These are phyloP conservation scores for Plantago elongata DNA, from an alignment of 257 asterid genomes.

Conservation along the genomic window DNA sequence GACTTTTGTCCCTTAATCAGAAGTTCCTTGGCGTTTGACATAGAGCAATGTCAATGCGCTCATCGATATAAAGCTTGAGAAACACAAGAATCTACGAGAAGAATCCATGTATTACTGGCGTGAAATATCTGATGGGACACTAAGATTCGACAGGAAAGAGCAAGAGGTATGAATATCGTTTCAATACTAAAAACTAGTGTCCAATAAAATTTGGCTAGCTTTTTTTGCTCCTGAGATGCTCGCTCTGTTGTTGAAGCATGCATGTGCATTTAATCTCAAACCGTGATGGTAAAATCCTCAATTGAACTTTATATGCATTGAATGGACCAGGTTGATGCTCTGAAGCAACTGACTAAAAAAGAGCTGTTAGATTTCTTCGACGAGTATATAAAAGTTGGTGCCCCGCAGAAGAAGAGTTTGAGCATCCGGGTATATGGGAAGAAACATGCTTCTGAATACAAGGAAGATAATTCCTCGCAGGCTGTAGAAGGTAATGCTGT, in stretches of 20 bases:
- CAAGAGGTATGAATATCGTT: constrained; percentile 57
- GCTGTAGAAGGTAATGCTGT: constrained; percentile 28
- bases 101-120: constrained; percentile 75
- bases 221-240: too few relatives aligned
- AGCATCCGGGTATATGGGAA: constrained; percentile 72
- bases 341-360: constrained; percentile 58
- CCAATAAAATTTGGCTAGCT: too few relatives aligned
- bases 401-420: constrained; percentile 55
- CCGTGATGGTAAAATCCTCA: too few relatives aligned
- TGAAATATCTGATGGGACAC: constrained; percentile 84
- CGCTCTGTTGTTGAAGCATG: too few relatives aligned
- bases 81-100: constrained; percentile 84
- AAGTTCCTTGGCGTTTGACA: constrained; percentile 18
- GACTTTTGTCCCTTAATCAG: constrained; percentile 16
- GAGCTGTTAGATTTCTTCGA: constrained; percentile 78
- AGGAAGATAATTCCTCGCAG: constrained; percentile 35
- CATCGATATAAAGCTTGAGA: constrained; percentile 89
- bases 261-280: too few relatives aligned
- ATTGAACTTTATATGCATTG: not conserved
- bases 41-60: constrained; percentile 87
- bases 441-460: constrained; percentile 60
- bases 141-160: constrained; percentile 76
- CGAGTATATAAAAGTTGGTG: constrained; percentile 65
- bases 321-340: constrained; percentile 59
- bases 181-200: constrained; percentile 6